Conservation (phyloP, 225 moss, liverwort and hornwort genomes). For the Anthoceros angustus region DNA sequence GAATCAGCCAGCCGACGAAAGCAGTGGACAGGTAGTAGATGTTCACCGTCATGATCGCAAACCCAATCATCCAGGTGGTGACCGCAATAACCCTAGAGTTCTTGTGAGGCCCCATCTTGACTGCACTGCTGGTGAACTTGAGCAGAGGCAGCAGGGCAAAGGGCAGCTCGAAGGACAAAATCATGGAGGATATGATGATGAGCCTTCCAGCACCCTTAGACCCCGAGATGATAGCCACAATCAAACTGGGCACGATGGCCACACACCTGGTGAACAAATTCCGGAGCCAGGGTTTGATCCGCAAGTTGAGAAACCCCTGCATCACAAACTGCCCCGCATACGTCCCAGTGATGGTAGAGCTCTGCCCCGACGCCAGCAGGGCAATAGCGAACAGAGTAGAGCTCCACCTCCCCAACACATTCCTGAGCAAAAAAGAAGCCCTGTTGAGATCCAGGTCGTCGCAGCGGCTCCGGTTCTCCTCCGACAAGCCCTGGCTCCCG, state of each 20-base stretch:
- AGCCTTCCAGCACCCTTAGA: slow-evolving; percentile 27
- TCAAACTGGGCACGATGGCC: slow-evolving; percentile 30
- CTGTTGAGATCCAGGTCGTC: background rate
- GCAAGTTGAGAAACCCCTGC: slow-evolving; percentile 34
- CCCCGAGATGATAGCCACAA: slow-evolving; percentile 35
- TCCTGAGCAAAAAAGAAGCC: slow-evolving; percentile 11
- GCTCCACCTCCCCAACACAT: slow-evolving; percentile 36
- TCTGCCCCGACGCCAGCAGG: slow-evolving; percentile 36
- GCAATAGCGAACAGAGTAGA: slow-evolving; percentile 34
- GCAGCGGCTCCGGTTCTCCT: background rate
- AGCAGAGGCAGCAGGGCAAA: slow-evolving; percentile 29
- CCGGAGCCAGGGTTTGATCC: slow-evolving; percentile 33
- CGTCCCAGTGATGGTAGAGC: slow-evolving; percentile 40
- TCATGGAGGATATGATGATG: slow-evolving; percentile 36
- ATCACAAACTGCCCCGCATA: slow-evolving; percentile 41
- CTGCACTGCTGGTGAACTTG: slow-evolving; percentile 37
- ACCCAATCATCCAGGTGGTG: slow-evolving; percentile 28
- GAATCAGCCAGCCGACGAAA: slow-evolving; percentile 21
- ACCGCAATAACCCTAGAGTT: slow-evolving; percentile 20
- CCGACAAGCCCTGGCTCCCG: no score
- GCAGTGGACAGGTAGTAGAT: slow-evolving; percentile 27
- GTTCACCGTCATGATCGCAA: slow-evolving; percentile 29
- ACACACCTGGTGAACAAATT: slow-evolving; percentile 35
- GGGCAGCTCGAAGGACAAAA: slow-evolving; percentile 33
- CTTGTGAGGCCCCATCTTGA: slow-evolving; percentile 37